phyloP scores from a whole-genome alignment of 1,284 basidiomycete species.

The Moesziomyces globuligerus region DNA sequence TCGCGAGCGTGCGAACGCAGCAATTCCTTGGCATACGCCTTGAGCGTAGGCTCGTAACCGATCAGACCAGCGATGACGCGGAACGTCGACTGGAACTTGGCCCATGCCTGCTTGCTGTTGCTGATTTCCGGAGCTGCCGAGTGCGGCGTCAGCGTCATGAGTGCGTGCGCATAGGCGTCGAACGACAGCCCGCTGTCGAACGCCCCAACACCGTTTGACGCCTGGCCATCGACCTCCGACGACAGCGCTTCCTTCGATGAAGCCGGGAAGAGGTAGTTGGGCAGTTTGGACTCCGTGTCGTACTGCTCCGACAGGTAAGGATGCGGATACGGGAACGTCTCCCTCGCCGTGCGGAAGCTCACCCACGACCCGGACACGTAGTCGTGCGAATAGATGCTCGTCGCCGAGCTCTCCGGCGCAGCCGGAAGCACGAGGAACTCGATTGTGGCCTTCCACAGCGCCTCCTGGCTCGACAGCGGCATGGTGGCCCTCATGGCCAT shows the following conservation, averaged over 20 bases:
- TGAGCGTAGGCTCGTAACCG: slow-evolving; percentile 72
- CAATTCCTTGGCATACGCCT: slow-evolving; percentile 75
- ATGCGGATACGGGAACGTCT: slow-evolving; percentile 38
- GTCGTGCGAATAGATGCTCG: slow-evolving; percentile 29
- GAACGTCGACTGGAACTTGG: slow-evolving; percentile 56
- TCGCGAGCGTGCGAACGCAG: slow-evolving; percentile 76
- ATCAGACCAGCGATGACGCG: slow-evolving; percentile 63
- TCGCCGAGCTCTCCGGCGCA: slow-evolving; percentile 4
- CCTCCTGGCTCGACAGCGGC: slow-evolving; percentile 18
- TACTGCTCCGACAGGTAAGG: slow-evolving; percentile 22
- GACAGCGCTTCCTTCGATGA: neutral
- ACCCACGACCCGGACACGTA: slow-evolving; percentile 52
- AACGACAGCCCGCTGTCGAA: slow-evolving; percentile 20
- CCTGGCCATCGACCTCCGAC: neutral
- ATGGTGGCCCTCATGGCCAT: slow-evolving; percentile 48
- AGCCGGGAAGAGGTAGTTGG: slow-evolving; percentile 16
- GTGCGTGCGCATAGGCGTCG: slow-evolving; percentile 49
- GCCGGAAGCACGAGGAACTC: slow-evolving; percentile 36
- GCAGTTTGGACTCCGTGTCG: slow-evolving; percentile 8
- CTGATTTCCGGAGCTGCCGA: slow-evolving; percentile 9
- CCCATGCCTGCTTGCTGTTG: slow-evolving; percentile 57
- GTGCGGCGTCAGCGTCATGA: slow-evolving; percentile 57
- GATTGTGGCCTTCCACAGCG: slow-evolving; percentile 43
- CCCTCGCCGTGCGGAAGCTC: slow-evolving; percentile 26
- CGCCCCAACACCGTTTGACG: neutral